Conservation (phyloP, 129 eudicot species). For the Ambrosia artemisiifolia region DNA sequence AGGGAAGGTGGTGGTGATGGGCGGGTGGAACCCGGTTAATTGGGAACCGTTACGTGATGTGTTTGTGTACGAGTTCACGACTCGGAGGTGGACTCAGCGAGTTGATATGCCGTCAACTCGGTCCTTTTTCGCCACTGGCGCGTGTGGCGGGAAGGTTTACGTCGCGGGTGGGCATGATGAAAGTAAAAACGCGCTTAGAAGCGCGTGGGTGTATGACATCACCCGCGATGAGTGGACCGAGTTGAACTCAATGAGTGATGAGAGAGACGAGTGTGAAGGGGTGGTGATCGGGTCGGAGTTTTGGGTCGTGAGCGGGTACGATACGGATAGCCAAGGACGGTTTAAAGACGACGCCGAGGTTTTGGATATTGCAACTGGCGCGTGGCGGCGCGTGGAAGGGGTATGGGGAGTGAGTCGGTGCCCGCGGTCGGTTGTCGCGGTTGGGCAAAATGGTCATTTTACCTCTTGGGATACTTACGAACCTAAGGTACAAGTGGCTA, state of each 20-base stretch:
- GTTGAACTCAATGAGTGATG: slow-evolving; percentile 70
- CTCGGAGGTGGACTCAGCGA: slow-evolving; percentile 61
- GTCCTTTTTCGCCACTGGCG: slow-evolving; percentile 69
- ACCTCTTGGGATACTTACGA: slow-evolving; percentile 51
- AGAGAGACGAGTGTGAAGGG: slow-evolving; percentile 87
- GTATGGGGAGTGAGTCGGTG: slow-evolving; percentile 63
- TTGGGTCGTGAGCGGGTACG: slow-evolving; percentile 74
- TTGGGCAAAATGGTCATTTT: slow-evolving; percentile 40
- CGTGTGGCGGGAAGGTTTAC: slow-evolving; percentile 38
- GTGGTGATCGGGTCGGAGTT: slow-evolving; percentile 58
- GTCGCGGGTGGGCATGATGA: slow-evolving; percentile 91
- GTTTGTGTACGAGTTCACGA: slow-evolving; percentile 67
- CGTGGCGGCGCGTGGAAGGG: slow-evolving; percentile 63
- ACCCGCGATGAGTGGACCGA: slow-evolving; percentile 61
- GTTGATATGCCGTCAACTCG: slow-evolving; percentile 66
- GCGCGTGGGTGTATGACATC: slow-evolving; percentile 60
- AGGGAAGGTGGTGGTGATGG: slow-evolving; percentile 73
- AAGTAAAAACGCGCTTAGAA: slow-evolving; percentile 55
- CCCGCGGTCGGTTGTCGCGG: slow-evolving; percentile 60
- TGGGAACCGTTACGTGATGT: slow-evolving; percentile 69
- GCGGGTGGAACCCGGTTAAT: slow-evolving; percentile 80
- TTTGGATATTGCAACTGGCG: slow-evolving; percentile 32
- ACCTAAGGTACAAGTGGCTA: slow-evolving; percentile 46
- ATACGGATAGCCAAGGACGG: slow-evolving; percentile 59
- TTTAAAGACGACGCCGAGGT: slow-evolving; percentile 64